phyloP scores from a whole-genome alignment of 2,329 filamentous ascomycete genomes.

The Arthrobotrys sinensis region DNA sequence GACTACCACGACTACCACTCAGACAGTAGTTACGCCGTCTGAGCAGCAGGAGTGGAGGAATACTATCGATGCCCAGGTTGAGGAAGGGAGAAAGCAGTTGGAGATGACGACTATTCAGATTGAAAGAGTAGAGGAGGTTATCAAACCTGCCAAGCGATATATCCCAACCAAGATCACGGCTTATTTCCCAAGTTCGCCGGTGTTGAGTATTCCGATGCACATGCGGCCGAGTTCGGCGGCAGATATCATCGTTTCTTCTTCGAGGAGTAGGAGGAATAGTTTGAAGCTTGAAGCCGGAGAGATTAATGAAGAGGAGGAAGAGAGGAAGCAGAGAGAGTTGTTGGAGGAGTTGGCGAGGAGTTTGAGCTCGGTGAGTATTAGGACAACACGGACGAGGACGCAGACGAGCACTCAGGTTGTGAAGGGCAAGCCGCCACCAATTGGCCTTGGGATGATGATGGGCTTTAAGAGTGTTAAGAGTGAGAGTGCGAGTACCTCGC shows the following conservation, averaged over 20 bases:
- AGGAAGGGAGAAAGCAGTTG: slow-evolving; percentile 49
- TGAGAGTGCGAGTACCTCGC: slow-evolving; percentile 33
- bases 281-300: slow-evolving; percentile 18
- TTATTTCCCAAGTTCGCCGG: slow-evolving; percentile 55
- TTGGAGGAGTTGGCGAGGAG: slow-evolving; percentile 58
- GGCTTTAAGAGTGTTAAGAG: slow-evolving; percentile 51
- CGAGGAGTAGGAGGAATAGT: slow-evolving; percentile 29
- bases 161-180: slow-evolving; percentile 59
- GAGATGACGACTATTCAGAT: slow-evolving; percentile 55
- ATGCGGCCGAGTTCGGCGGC: slow-evolving; percentile 27
- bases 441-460: slow-evolving; percentile 61
- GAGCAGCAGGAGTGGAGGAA: slow-evolving; percentile 56
- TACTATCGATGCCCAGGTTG: slow-evolving; percentile 59
- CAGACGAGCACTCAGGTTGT: slow-evolving; percentile 36
- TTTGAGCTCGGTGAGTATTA: slow-evolving; percentile 56
- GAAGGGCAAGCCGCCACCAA: slow-evolving; percentile 57
- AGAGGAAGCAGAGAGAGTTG: slow-evolving; percentile 53
- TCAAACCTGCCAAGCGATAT: slow-evolving; percentile 55
- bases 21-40: slow-evolving; percentile 45
- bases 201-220: slow-evolving; percentile 51
- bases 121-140: slow-evolving; percentile 50
- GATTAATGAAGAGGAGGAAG: slow-evolving; percentile 41
- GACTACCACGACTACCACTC: slow-evolving; percentile 8
- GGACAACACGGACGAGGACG: slow-evolving; percentile 33
- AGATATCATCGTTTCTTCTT: slow-evolving; percentile 26